Evolutionary conservation across 345 rosid genomes (phyloP).

Genomic region (Sisymbrium irio): DNA sequence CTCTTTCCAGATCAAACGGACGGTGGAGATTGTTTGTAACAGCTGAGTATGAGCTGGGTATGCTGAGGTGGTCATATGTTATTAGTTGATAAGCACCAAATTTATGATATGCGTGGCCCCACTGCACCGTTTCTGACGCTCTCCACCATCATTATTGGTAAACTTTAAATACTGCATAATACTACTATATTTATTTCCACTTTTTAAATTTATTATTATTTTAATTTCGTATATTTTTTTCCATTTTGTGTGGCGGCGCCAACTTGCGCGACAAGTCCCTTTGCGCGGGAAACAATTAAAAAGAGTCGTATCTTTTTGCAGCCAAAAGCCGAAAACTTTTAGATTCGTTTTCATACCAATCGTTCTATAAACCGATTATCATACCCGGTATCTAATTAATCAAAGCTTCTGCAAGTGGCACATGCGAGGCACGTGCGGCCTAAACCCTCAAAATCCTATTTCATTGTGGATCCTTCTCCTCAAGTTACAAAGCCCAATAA

Average conservation of each 20-base stretch:
- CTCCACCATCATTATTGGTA: conserved; percentile 28
- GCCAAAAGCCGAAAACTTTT: conserved; percentile 5
- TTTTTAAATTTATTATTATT: background rate
- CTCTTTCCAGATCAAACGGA: conserved; percentile 17
- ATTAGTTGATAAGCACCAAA: background rate
- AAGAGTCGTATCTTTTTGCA: background rate
- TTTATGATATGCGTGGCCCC: conserved; percentile 24
- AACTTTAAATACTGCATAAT: background rate
- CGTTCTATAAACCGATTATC: background rate
- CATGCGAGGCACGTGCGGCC: background rate
- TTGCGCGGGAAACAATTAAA: conserved; percentile 19
- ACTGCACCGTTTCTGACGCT: conserved; percentile 34
- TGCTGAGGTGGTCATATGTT: background rate
- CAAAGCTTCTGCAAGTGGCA: background rate
- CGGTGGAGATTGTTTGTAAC: conserved; percentile 12
- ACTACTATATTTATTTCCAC: background rate
- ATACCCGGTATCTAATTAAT: background rate
- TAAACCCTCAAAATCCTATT: background rate
- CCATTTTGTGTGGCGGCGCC: conserved; percentile 29
- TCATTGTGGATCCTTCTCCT: background rate
- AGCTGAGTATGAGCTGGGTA: conserved; percentile 23
- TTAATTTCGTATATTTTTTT: background rate
- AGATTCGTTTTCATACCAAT: background rate
- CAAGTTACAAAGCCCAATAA: background rate
- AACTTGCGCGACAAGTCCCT: conserved; percentile 36